These are phyloP conservation scores for Aquanectria penicillioides DNA, from an alignment of 2,329 filamentous ascomycete species.

Conservation along the genomic window DNA sequence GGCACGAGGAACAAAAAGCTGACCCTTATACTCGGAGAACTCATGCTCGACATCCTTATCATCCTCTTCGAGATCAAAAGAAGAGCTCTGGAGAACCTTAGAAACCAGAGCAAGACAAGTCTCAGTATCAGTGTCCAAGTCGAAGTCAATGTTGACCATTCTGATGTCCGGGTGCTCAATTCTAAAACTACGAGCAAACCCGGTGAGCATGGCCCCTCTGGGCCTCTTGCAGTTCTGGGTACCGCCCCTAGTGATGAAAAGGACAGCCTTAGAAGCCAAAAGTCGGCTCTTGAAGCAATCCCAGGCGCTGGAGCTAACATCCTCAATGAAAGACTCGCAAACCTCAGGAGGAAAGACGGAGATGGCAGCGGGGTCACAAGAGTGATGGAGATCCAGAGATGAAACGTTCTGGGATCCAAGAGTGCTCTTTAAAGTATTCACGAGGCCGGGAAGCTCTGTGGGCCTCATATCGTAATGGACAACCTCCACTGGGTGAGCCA, in stretches of 20 bases:
- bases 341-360: conserved; percentile 16
- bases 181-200: conserved; percentile 12
- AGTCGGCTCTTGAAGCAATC: conserved; percentile 8
- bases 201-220: conserved; percentile 10
- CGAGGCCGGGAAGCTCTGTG: neutral
- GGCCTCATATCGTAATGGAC: neutral
- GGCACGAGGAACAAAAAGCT: conserved; percentile 8
- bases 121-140: neutral
- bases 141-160: conserved; percentile 10
- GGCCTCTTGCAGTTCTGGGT: conserved; percentile 9
- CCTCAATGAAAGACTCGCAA: conserved; percentile 12
- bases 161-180: conserved; percentile 16
- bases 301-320: conserved; percentile 4
- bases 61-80: conserved; percentile 9
- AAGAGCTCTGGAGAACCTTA: conserved; percentile 8
- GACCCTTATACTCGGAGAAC: conserved; percentile 9
- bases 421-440: neutral
- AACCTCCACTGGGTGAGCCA: conserved; percentile 2
- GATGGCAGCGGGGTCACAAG: neutral
- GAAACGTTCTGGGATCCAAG: conserved; percentile 5
- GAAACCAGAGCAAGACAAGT: conserved; percentile 3
- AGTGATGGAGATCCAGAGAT: neutral
- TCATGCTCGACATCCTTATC: conserved; percentile 10
- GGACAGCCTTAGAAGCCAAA: conserved; percentile 9
- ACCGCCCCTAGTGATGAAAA: conserved; percentile 7